Conservation (phyloP, 352 stramenopile species). For the Globisporangium alternatum region DNA sequence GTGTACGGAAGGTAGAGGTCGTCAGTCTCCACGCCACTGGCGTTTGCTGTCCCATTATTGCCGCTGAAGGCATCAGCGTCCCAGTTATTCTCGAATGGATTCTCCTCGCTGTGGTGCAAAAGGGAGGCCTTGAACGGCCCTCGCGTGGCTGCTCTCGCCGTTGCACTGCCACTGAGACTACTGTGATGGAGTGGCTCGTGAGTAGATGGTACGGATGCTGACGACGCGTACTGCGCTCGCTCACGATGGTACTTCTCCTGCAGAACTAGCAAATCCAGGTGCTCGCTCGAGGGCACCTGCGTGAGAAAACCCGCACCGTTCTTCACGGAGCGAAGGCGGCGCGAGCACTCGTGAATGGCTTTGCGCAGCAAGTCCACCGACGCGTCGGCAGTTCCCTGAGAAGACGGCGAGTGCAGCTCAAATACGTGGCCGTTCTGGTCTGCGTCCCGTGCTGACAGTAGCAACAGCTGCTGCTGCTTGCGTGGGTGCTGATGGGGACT, state of each 20-base stretch:
- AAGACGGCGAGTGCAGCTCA: conserved; percentile 6
- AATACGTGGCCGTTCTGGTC: background rate
- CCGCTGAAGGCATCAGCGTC: background rate
- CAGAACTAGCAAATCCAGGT: conserved; percentile 33
- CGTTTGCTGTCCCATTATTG: background rate
- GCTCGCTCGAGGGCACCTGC: conserved; percentile 27
- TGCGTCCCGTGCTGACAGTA: background rate
- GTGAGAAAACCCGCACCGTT: conserved; percentile 51
- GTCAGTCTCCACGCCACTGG: background rate
- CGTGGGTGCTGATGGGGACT: conserved; percentile 7
- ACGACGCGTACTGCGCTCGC: background rate
- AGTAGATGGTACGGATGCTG: background rate
- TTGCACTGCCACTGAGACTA: background rate
- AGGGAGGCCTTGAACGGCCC: background rate
- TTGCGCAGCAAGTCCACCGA: conserved; percentile 50
- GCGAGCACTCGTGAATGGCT: conserved; percentile 50
- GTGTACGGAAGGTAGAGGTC: conserved; percentile 67
- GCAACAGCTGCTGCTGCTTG: background rate
- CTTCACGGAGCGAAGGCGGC: conserved; percentile 39
- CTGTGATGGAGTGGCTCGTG: background rate
- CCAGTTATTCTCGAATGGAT: background rate
- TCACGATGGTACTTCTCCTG: conserved; percentile 29
- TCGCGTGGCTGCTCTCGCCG: background rate
- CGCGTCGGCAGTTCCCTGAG: conserved; percentile 21
- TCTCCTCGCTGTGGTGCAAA: background rate